These are phyloP conservation scores for Limnanthes douglasii DNA, from an alignment of 345 rosid genomes.

Conservation along the genomic window DNA sequence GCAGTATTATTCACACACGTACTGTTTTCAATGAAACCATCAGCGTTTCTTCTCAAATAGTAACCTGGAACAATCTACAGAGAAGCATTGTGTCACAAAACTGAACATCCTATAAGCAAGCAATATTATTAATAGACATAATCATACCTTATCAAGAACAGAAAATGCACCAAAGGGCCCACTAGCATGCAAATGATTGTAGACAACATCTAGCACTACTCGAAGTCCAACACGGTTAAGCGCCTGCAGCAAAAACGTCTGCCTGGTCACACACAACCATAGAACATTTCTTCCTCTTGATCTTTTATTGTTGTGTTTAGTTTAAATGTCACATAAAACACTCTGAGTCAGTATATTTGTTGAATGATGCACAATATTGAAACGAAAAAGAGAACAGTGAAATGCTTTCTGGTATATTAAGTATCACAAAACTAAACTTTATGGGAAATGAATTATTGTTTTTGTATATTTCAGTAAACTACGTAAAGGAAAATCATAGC, in stretches of 20 bases:
- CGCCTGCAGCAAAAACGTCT: conserved; percentile 30
- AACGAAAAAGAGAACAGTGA: background rate
- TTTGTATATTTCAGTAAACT: too few relatives aligned
- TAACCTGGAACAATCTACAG: conserved; percentile 93
- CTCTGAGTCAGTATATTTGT: too few relatives aligned
- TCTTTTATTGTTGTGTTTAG: too few relatives aligned
- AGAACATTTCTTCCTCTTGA: too few relatives aligned
- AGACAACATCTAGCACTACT: conserved; percentile 85
- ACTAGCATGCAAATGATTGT: conserved; percentile 82
- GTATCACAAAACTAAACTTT: too few relatives aligned
- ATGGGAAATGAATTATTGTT: too few relatives aligned
- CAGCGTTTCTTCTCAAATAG: conserved; percentile 74
- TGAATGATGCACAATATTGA: too few relatives aligned
- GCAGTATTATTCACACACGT: conserved; percentile 91
- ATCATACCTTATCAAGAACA: conserved; percentile 77
- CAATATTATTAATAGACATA: conserved; percentile 2
- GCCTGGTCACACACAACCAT: too few relatives aligned
- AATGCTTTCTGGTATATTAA: too few relatives aligned
- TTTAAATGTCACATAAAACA: too few relatives aligned
- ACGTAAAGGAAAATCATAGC: too few relatives aligned
- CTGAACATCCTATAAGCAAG: conserved; percentile 60
- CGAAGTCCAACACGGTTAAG: conserved; percentile 49
- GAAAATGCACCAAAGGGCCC: conserved; percentile 71
- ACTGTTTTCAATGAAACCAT: conserved; percentile 78
- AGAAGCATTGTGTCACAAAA: conserved; percentile 9